phyloP scores from a whole-genome alignment of 1,284 basidiomycete species.

The Pyrrhoderma noxium region DNA sequence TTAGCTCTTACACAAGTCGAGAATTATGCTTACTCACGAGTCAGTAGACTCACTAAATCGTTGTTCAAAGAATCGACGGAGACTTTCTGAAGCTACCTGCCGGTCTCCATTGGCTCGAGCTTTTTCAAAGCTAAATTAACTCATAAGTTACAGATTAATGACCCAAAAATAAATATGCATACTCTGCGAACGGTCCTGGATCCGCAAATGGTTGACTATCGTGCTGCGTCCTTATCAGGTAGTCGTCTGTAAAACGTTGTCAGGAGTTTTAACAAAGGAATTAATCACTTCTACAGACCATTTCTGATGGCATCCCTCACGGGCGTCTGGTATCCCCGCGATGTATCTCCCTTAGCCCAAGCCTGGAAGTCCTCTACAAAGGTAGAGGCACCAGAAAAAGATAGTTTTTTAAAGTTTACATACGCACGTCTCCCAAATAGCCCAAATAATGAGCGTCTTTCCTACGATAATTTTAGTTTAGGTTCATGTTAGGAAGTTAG shows the following conservation, averaged over 20 bases:
- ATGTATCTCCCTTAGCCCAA: conserved; percentile 48
- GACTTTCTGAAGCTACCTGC: conserved; percentile 56
- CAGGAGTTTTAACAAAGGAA: conserved; percentile 4
- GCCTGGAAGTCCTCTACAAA: conserved; percentile 55
- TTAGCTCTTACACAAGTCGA: background rate
- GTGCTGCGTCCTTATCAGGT: conserved; percentile 56
- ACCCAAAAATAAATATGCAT: conserved; percentile 22
- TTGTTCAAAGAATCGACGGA: conserved; percentile 75
- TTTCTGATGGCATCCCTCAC: conserved; percentile 52
- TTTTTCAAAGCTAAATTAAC: conserved; percentile 50
- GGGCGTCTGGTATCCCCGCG: conserved; percentile 41
- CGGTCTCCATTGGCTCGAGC: conserved; percentile 57
- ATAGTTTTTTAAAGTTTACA: conserved; percentile 65
- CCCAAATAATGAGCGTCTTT: conserved; percentile 65
- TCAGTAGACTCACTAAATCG: conserved; percentile 76
- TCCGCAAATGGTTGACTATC: conserved; percentile 62
- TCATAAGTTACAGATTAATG: background rate
- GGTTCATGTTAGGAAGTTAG: background rate
- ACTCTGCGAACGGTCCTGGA: conserved; percentile 56
- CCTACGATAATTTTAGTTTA: conserved; percentile 14
- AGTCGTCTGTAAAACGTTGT: conserved; percentile 31
- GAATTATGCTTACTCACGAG: conserved; percentile 1
- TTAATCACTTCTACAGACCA: conserved; percentile 28
- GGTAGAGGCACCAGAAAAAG: conserved; percentile 56
- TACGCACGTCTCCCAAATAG: conserved; percentile 70